Evolutionary conservation across 805 yeast species (phyloP).

Genomic region (Cyberlindnera bimundalis): DNA sequence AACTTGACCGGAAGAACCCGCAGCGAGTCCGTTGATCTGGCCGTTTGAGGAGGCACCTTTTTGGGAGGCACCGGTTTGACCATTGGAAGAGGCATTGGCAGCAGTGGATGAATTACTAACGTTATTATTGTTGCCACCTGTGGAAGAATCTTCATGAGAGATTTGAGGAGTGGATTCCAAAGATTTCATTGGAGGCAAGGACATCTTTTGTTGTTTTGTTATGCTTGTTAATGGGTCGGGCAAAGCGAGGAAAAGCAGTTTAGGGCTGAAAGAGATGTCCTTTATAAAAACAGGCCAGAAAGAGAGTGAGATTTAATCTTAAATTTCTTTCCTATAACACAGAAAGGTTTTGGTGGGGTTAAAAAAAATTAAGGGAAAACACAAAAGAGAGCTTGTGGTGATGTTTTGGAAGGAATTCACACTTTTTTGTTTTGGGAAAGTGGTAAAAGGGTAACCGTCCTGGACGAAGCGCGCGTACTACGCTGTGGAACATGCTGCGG

Average conservation of each 20-base stretch:
- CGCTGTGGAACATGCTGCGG: conserved; percentile 3
- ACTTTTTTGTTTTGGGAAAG: conserved; percentile 7
- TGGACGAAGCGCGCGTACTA: conserved; percentile 9
- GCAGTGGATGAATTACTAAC: conserved; percentile 5
- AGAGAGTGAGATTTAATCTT: too few relatives aligned
- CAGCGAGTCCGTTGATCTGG: conserved; percentile 7
- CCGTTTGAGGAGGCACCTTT: conserved; percentile 7
- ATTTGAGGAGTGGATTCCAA: conserved; percentile 12
- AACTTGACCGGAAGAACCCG: conserved; percentile 1
- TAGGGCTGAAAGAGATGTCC: too few relatives aligned
- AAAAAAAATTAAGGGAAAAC: too few relatives aligned
- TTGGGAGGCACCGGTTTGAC: conserved; percentile 3
- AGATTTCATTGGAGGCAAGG: conserved; percentile 20
- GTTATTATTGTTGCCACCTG: conserved; percentile 9
- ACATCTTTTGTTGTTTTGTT: conserved; percentile 7
- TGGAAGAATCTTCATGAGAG: conserved; percentile 12
- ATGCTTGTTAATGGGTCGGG: neutral
- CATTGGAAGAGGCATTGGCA: conserved; percentile 2
- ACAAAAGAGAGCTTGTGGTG: neutral
- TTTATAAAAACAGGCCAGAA: too few relatives aligned
- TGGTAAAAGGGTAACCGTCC: conserved; percentile 1
- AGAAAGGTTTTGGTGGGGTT: too few relatives aligned
- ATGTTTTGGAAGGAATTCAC: conserved; percentile 1
- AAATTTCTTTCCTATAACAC: too few relatives aligned
- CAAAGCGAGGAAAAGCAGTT: neutral